A percentile compares a stretch with the other conserved stretches of the same genome.
Conservation (phyloP, 2,329 filamentous ascomycete genomes). For the Colletotrichum chrysophilum region DNA sequence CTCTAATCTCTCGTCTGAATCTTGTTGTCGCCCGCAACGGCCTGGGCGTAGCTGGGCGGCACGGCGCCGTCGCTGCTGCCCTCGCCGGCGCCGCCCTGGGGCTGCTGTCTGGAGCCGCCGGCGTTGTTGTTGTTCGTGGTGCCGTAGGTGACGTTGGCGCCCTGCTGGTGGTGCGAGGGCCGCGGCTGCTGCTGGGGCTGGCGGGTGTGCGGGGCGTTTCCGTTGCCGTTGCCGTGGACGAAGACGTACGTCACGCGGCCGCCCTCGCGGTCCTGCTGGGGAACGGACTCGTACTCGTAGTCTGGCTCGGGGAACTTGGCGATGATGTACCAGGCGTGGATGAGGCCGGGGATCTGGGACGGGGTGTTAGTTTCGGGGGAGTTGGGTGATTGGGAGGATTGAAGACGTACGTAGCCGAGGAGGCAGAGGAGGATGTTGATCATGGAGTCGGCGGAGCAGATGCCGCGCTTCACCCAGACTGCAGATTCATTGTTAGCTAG, state of each 20-base stretch:
- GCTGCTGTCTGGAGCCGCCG: constrained; percentile 28
- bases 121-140: constrained; percentile 35
- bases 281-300: constrained; percentile 71
- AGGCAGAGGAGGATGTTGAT: constrained; percentile 93
- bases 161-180: constrained; percentile 33
- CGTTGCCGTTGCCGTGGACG: constrained; percentile 56
- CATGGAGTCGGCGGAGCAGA: constrained; percentile 90
- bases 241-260: constrained; percentile 79
- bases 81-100: constrained; percentile 41
- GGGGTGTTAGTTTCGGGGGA: constrained; percentile 3
- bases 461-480: constrained; percentile 95
- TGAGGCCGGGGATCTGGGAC: constrained; percentile 76
- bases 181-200: constrained; percentile 35
- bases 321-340: constrained; percentile 99
- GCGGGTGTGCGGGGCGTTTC: constrained; percentile 30
- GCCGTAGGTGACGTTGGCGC: constrained; percentile 50
- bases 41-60: constrained; percentile 90
- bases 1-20: constrained; percentile 71
- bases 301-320: constrained; percentile 81
- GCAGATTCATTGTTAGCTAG: constrained; percentile 32
- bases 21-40: constrained; percentile 85
- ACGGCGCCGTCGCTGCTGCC: constrained; percentile 52
- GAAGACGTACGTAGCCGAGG: constrained; percentile 64
- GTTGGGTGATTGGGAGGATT: constrained; percentile 36
- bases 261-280: constrained; percentile 57